phyloP scores from a whole-genome alignment of 2,329 filamentous ascomycete species.

The Fusarium praegraminearum region DNA sequence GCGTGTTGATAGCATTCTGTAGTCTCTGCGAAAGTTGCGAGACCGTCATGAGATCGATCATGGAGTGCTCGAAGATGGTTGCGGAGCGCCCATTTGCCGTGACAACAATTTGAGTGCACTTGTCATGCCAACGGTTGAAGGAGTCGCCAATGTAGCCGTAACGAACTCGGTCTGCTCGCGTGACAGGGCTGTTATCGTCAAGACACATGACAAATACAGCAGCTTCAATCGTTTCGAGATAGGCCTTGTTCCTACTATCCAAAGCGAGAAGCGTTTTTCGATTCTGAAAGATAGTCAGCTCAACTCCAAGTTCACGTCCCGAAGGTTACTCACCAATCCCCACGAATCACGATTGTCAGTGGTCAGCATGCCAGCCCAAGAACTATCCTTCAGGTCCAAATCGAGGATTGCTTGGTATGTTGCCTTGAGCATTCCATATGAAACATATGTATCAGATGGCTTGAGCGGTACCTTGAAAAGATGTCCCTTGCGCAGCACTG shows the following conservation, averaged over 20 bases:
- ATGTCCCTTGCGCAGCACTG: slow-evolving; percentile 6
- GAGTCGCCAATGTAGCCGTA: slow-evolving; percentile 15
- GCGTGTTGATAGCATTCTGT: not conserved
- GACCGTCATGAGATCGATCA: slow-evolving; percentile 17
- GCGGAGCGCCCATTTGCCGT: slow-evolving; percentile 12
- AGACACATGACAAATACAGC: slow-evolving; percentile 17
- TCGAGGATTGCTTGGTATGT: slow-evolving; percentile 6
- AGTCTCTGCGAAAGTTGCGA: slow-evolving; percentile 10
- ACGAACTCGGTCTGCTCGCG: slow-evolving; percentile 3
- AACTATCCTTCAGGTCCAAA: not conserved
- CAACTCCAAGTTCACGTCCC: not conserved
- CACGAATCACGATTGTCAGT: slow-evolving; percentile 16
- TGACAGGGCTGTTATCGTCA: slow-evolving; percentile 9
- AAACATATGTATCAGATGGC: not conserved
- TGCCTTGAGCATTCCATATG: slow-evolving; percentile 1
- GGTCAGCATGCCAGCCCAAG: slow-evolving; percentile 15
- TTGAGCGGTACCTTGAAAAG: slow-evolving; percentile 2
- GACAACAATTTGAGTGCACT: slow-evolving; percentile 11
- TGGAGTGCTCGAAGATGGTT: slow-evolving; percentile 12
- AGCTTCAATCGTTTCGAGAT: slow-evolving; percentile 1
- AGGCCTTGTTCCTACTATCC: not conserved
- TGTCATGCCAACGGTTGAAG: slow-evolving; percentile 17
- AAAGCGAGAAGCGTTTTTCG: slow-evolving; percentile 1
- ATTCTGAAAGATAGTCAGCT: not conserved
- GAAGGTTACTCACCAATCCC: not conserved